Percentiles rank a stretch among this genome's conserved stretches.
Conservation (phyloP, 306 rosid genomes). For the Begonia fuchsioides region DNA sequence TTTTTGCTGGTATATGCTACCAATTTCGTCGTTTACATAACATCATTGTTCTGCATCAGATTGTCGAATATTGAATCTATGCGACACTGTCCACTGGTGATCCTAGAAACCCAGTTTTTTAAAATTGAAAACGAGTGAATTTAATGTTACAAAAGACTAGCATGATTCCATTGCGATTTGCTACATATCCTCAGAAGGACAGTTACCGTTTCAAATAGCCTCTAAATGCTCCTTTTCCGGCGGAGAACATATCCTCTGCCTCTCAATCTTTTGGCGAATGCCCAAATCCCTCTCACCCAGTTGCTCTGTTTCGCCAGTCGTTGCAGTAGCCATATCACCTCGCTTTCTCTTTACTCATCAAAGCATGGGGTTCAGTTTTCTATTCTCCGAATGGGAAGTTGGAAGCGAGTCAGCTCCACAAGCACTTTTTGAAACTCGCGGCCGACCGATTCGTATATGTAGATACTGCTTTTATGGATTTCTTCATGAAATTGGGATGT, state of each 20-base stretch:
- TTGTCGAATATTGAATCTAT: too few species aligned
- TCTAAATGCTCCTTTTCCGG: conserved; percentile 4
- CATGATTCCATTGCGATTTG: too few species aligned
- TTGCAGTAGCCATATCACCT: conserved; percentile 23
- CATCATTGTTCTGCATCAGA: too few species aligned
- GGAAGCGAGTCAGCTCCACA: conserved; percentile 40
- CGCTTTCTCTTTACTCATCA: conserved; percentile 49
- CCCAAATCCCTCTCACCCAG: conserved; percentile 9
- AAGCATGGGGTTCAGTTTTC: conserved; percentile 26
- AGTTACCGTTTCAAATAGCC: too few species aligned
- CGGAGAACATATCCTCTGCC: conserved; percentile 19
- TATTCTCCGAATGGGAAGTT: conserved; percentile 9
- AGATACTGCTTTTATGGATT: conserved; percentile 43
- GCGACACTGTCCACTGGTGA: too few species aligned
- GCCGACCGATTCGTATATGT: conserved; percentile 30
- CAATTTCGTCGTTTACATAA: too few species aligned
- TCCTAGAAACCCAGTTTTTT: too few species aligned
- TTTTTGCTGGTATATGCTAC: too few species aligned
- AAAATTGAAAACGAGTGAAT: too few species aligned
- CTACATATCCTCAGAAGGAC: too few species aligned
- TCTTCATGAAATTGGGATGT: conserved; percentile 39
- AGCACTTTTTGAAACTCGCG: conserved; percentile 34
- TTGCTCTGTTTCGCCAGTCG: conserved; percentile 32
- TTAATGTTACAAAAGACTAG: too few species aligned
- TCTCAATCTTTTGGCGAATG: conserved; percentile 13